Evolutionary conservation across 371 early-diverging fungal species (phyloP).

Genomic region (Actinomortierella wolfii): DNA sequence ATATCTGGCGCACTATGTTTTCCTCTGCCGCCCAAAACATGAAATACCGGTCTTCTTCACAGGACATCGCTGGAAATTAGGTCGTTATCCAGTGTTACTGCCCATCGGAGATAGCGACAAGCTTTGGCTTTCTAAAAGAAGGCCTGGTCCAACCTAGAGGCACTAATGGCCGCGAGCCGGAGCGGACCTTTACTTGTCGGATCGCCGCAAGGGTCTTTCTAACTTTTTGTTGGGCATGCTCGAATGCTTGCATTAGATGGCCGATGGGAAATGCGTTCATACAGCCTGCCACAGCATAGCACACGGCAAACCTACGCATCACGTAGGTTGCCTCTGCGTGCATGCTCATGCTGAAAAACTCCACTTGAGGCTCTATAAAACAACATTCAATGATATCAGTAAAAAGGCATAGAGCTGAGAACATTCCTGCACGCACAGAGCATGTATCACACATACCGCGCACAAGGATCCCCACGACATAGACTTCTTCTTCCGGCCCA

Average conservation of each 20-base stretch:
- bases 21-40: no score
- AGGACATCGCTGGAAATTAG: no score
- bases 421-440: no score
- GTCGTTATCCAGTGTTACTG: constrained; percentile 13
- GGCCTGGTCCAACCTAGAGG: constrained; percentile 21
- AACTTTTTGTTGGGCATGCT: constrained; percentile 9
- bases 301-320: constrained; percentile 19
- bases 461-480: constrained; percentile 18
- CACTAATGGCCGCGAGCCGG: constrained; percentile 11
- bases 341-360: constrained; percentile 14
- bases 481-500: constrained; percentile 12
- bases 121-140: constrained; percentile 17
- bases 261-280: constrained; percentile 12
- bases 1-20: no score
- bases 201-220: constrained; percentile 14
- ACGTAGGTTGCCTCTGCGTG: constrained; percentile 14
- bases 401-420: not conserved
- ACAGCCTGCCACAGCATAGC: constrained; percentile 4
- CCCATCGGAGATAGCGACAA: constrained; percentile 13
- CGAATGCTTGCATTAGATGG: constrained; percentile 17
- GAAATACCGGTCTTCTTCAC: no score
- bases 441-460: constrained; percentile 4
- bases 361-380: constrained; percentile 15
- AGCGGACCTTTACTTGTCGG: constrained; percentile 15
- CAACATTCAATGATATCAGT: not conserved